phyloP scores from a whole-genome alignment of 2,329 filamentous ascomycete genomes.

The Colletotrichum gloeosporioides region DNA sequence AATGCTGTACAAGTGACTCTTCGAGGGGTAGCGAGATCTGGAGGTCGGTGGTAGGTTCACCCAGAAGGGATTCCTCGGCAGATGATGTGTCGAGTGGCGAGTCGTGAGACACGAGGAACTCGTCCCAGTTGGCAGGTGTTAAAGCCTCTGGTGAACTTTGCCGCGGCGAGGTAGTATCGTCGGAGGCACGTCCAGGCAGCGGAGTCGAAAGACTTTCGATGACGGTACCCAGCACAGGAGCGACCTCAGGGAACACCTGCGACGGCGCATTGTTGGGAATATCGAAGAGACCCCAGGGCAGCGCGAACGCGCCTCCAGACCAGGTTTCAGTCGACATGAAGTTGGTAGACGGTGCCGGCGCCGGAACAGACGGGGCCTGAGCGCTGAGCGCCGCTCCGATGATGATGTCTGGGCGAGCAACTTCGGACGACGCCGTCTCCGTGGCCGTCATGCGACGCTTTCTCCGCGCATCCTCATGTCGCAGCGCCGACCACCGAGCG shows the following conservation, averaged over 20 bases:
- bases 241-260: not conserved
- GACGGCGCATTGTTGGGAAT: not conserved
- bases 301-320: not conserved
- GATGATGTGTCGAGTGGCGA: not conserved
- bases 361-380: not conserved
- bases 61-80: not conserved
- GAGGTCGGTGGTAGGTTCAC: not conserved
- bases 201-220: not conserved
- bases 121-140: not conserved
- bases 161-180: not conserved
- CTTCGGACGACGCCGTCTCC: not conserved
- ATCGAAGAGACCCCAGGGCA: slow-evolving; percentile 1
- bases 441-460: not conserved
- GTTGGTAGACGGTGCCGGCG: not conserved
- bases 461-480: not conserved
- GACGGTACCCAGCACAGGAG: not conserved
- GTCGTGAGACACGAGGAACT: not conserved
- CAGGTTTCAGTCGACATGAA: not conserved
- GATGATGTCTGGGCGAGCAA: not conserved
- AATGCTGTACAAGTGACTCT: slow-evolving; percentile 3
- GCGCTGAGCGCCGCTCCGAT: not conserved
- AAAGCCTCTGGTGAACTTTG: not conserved
- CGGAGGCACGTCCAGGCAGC: not conserved
- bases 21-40: not conserved
- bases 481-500: not conserved